A percentile compares a stretch with the other conserved stretches of the same genome.
phyloP scores from a whole-genome alignment of 2,329 filamentous ascomycete species.

The Ophiostoma perfectum region DNA sequence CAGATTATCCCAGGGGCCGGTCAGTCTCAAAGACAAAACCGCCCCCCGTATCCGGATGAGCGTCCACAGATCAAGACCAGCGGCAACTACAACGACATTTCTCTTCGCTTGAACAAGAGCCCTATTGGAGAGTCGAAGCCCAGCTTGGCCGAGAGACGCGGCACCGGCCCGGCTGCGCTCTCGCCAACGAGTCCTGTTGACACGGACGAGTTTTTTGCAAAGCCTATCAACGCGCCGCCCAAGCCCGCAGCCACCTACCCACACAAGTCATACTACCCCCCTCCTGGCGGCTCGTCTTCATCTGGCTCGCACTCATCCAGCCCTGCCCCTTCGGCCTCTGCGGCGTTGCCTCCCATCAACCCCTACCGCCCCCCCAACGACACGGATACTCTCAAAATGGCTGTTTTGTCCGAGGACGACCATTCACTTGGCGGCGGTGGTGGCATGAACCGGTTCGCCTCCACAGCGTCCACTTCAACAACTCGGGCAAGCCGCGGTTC shows the following conservation, averaged over 20 bases:
- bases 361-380: constrained; percentile 17
- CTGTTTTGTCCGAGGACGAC: constrained; percentile 34
- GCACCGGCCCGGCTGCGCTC: constrained; percentile 73
- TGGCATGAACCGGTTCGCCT: constrained; percentile 59
- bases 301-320: background rate
- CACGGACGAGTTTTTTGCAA: constrained; percentile 74
- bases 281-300: constrained; percentile 35
- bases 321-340: background rate
- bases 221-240: constrained; percentile 42
- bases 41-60: constrained; percentile 43
- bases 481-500: constrained; percentile 88
- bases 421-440: background rate
- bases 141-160: constrained; percentile 73
- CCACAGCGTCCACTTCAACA: constrained; percentile 88
- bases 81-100: constrained; percentile 45
- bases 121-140: constrained; percentile 50
- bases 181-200: constrained; percentile 73
- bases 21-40: constrained; percentile 26
- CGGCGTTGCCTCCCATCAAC: constrained; percentile 11
- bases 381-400: constrained; percentile 36
- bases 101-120: constrained; percentile 51
- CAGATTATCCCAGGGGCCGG: constrained; percentile 38
- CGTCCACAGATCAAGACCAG: constrained; percentile 34
- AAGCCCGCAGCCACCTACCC: constrained; percentile 42
- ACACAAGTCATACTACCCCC: constrained; percentile 56